Conservation (phyloP, 768 basidiomycete species). For the Tricholoma sp. region DNA sequence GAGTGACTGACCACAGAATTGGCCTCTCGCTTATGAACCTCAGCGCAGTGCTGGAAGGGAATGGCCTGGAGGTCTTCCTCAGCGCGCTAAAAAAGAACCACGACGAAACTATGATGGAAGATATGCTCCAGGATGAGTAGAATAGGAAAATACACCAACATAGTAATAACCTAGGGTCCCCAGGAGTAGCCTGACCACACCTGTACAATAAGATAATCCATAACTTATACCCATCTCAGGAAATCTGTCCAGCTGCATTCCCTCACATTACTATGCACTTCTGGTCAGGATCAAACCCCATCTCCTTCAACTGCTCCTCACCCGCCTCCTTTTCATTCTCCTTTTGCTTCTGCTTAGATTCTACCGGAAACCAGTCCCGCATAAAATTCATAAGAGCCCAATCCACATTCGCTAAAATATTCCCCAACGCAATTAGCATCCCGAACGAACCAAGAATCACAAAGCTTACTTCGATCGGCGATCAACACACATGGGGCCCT, state of each 20-base stretch:
- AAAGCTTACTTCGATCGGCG: conserved; percentile 67
- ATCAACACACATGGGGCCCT: conserved; percentile 61
- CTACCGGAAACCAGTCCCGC: conserved; percentile 88
- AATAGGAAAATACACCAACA: background rate
- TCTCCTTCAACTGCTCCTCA: conserved; percentile 59
- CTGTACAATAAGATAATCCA: background rate
- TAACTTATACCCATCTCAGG: background rate
- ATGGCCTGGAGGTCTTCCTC: conserved; percentile 53
- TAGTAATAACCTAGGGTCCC: background rate
- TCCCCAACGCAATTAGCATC: background rate
- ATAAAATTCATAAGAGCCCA: conserved; percentile 80
- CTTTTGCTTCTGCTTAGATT: conserved; percentile 68
- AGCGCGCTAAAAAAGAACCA: conserved; percentile 52
- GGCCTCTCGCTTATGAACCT: conserved; percentile 71
- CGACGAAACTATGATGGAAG: conserved; percentile 52
- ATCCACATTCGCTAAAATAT: conserved; percentile 63
- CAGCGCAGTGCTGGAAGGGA: conserved; percentile 59
- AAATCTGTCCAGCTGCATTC: background rate
- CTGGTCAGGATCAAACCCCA: conserved; percentile 51
- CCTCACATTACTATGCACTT: conserved; percentile 27
- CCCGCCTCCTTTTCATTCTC: conserved; percentile 74
- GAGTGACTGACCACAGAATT: conserved; percentile 90
- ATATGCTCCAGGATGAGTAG: conserved; percentile 28
- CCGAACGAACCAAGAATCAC: background rate
- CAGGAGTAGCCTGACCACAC: background rate